Base-by-base conservation (phyloP, 495 filamentous ascomycete genomes). In the Bathelium albidoporum region DNA sequence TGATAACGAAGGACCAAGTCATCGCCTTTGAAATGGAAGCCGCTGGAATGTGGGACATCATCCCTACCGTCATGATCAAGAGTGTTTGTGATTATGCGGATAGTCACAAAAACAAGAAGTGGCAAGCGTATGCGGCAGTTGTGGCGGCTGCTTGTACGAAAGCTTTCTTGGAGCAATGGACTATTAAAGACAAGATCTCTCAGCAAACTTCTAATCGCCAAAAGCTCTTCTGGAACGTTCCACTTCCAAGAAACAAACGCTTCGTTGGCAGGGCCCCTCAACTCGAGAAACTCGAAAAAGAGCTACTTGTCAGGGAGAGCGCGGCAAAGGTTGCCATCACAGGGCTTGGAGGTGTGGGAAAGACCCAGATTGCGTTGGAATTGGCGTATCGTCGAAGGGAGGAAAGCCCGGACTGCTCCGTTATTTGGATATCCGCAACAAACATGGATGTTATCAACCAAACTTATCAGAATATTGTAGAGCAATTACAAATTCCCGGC, bases 301-400 rank as follows among this genome's bases (percentile, higher is more conserved):
- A 64, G 59, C 59, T 65, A 71, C 2, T 77, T 69, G 70, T 70
- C 65, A 32, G 32, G 65, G 2, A 29, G 59, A 16, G 62, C 22
- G 20, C 63, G 62, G 0, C 32, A 69, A 64, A 66, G 45, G 44
- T 73, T 14, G 67, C 77, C 0, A 62, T 84, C 7, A 62, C 65
- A 36, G 81, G 81, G 0, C 71, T 81, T 4, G 80, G 78, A 0
- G 81, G 79, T 0, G 69, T 80, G 3, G 80, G 79, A 0, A 84
- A 83, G 62, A 81, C 81, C 0, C 80, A 82, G 61, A 66, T 85
- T n/a, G 76, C 73, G 1, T 61, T 85, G 10, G 76, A 80, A 60
- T 60, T 82, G 41, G 75, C 75, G 0, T 79, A 79, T 63, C 72
- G 74, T 63, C 60, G 70, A 5, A 73, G 68, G 64, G 74, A 77